Percentiles rank a stretch among this genome's conserved stretches.
Evolutionary conservation across 2,329 filamentous ascomycete genomes (phyloP).

Genomic region (Aplosporella prunicola): DNA sequence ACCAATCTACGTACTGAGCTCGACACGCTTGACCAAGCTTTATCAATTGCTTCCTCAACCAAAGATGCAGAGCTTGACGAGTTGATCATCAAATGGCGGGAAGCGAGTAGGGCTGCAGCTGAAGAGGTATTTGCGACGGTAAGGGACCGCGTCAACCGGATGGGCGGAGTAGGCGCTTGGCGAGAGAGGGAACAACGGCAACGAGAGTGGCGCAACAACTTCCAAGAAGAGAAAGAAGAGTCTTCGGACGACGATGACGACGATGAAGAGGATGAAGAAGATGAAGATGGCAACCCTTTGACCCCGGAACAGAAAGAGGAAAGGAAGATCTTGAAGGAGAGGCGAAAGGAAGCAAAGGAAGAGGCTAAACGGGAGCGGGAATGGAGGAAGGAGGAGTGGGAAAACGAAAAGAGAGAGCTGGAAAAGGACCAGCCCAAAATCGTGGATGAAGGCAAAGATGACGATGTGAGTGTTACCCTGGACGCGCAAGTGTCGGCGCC

Average conservation of each 20-base stretch:
- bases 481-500: background rate
- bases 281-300: constrained; percentile 23
- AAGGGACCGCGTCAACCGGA: constrained; percentile 50
- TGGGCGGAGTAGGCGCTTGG: constrained; percentile 54
- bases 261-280: constrained; percentile 27
- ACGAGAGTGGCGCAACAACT: constrained; percentile 29
- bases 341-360: constrained; percentile 37
- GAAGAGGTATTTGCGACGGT: constrained; percentile 57
- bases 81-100: constrained; percentile 52
- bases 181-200: constrained; percentile 28
- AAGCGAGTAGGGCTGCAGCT: constrained; percentile 51
- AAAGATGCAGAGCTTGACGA: constrained; percentile 47
- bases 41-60: constrained; percentile 28
- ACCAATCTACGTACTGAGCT: constrained; percentile 26
- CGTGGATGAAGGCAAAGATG: constrained; percentile 25
- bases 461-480: constrained; percentile 27
- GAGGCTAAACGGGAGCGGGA: constrained; percentile 25
- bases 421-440: constrained; percentile 26
- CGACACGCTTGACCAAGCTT: constrained; percentile 34
- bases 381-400: constrained; percentile 30
- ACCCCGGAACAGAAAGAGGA: constrained; percentile 25
- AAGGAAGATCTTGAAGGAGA: constrained; percentile 26
- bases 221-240: constrained; percentile 23
- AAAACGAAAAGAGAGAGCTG: constrained; percentile 25
- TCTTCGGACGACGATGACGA: constrained; percentile 16